Base-by-base conservation (phyloP, 148 eudicot genomes). In the Heliamphora exappendiculata region DNA sequence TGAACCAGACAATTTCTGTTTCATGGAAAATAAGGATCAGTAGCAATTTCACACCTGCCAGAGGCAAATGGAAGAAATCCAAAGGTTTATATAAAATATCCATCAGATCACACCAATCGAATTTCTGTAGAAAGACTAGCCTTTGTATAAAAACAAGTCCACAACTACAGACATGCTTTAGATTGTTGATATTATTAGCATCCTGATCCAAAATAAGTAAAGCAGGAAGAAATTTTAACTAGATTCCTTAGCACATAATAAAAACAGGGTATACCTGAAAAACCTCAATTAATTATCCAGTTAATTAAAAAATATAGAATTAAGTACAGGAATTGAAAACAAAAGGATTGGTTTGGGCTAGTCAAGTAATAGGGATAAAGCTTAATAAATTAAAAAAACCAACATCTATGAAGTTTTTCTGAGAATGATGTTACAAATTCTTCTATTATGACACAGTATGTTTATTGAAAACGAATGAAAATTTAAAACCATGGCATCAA, bases 11-110 rank as follows among this genome's bases (percentile, higher is more conserved):
- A 16, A 16, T 72, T 53, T 28, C 9, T 51, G 17, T 10, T 53
- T 50, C 60, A 31, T 20, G 60, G 44, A 72, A 53, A 72, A 72
- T 24, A 68, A 68, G 36, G 14, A 68, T 26, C 53, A 68, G 49
- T 47, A 39, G 17, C 22, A 74, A 59, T 59, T 41, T 58, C 53
- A 59, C 28, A 50, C 20, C 37, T 26, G 4, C 55, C 26, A 60
- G 39, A 62, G 67, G 2, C 11, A 16, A 72, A 39, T 1, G 3
- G 42, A 57, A 57, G 12, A 26, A 26, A 7, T 50, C 26, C 22
- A 9, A 41, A 16, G 31, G 19, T 36, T 37, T 24, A 41, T 73
- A 57, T 36, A 9, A 7, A 39, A 24, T 41, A 67, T 57, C 39
- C 41, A 58, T 8, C 33, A 59, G 16, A 74, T 62, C 26, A 42